phyloP scores from a whole-genome alignment of 2,329 filamentous ascomycete genomes.

The Parasarocladium wereldwijsianum region DNA sequence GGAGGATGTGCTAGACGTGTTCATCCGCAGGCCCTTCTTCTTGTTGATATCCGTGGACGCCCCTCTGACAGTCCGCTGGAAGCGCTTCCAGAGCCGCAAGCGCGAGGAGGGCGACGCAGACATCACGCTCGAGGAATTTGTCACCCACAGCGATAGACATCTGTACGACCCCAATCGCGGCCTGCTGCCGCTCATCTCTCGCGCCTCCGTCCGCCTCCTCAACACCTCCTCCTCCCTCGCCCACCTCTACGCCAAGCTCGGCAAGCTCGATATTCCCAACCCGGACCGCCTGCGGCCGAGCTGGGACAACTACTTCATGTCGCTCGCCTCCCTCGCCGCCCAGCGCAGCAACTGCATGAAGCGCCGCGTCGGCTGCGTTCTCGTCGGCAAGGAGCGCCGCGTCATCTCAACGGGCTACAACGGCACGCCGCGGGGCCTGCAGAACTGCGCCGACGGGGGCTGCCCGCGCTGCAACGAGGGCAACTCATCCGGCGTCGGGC shows the following conservation, averaged over 20 bases:
- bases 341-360: conserved; percentile 97
- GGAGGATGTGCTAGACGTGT: conserved; percentile 56
- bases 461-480: conserved; percentile 77
- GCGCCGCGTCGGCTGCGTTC: conserved; percentile 81
- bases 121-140: conserved; percentile 39
- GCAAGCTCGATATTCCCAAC: conserved; percentile 61
- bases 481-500: conserved; percentile 50
- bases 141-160: conserved; percentile 50
- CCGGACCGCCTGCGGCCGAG: conserved; percentile 68
- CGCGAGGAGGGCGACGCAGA: conserved; percentile 9
- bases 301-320: conserved; percentile 99
- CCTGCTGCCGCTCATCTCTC: conserved; percentile 62
- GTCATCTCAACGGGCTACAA: conserved; percentile 97
- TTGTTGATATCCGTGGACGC: conserved; percentile 85
- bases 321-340: conserved; percentile 79
- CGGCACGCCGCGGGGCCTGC: conserved; percentile 78
- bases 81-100: conserved; percentile 42
- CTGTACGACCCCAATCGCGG: conserved; percentile 55
- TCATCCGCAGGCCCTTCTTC: conserved; percentile 78
- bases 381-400: conserved; percentile 64
- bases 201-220: conserved; percentile 70
- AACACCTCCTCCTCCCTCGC: conserved; percentile 65
- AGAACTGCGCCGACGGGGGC: conserved; percentile 85
- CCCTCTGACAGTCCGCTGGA: conserved; percentile 71
- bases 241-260: conserved; percentile 58